Conservation (phyloP, 1,284 basidiomycete species). For the Phellinidium pouzarii region DNA sequence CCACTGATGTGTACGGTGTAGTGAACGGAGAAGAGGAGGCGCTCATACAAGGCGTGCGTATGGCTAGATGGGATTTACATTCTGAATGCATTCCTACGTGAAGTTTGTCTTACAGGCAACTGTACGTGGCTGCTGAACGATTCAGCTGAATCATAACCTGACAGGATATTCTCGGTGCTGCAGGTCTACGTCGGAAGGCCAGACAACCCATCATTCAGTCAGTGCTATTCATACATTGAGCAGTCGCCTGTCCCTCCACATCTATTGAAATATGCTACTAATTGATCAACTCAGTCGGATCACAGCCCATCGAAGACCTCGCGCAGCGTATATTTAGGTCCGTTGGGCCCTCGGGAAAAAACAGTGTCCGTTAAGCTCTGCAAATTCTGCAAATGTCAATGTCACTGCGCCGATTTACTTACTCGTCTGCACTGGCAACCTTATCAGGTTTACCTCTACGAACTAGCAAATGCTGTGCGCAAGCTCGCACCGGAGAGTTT, state of each 20-base stretch:
- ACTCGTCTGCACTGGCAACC: neutral
- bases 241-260: too few species aligned
- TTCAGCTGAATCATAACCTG: neutral
- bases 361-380: conserved; percentile 41
- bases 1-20: conserved; percentile 52
- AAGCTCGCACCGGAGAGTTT: conserved; percentile 65
- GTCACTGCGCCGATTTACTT: neutral
- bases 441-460: conserved; percentile 70
- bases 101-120: conserved; percentile 28
- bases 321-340: conserved; percentile 66
- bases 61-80: neutral
- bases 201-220: conserved; percentile 75
- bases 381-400: neutral
- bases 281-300: conserved; percentile 51
- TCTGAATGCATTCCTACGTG: neutral
- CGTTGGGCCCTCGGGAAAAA: conserved; percentile 76
- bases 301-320: conserved; percentile 63
- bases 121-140: conserved; percentile 12
- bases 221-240: conserved; percentile 20
- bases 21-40: conserved; percentile 47
- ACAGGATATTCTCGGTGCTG: conserved; percentile 3
- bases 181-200: conserved; percentile 74
- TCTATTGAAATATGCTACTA: neutral
- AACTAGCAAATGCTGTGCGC: conserved; percentile 61
- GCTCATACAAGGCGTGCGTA: conserved; percentile 46